These are phyloP conservation scores for Plantago major DNA, from an alignment of 257 asterid genomes.

Conservation along the genomic window DNA sequence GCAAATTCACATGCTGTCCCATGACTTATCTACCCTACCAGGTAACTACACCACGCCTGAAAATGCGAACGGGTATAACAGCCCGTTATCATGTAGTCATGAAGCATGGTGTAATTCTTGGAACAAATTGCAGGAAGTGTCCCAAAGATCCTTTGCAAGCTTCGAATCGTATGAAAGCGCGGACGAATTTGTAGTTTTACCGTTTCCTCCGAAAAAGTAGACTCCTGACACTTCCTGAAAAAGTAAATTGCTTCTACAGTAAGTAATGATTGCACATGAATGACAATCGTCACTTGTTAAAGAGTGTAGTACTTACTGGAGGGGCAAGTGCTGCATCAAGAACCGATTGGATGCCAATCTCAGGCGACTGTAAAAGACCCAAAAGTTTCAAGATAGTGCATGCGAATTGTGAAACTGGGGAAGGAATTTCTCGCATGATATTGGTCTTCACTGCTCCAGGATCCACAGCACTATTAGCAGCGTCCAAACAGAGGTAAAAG, in stretches of 20 bases:
- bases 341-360: slow-evolving; percentile 51
- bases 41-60: too few species aligned
- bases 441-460: slow-evolving; percentile 88
- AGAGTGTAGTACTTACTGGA: slow-evolving; percentile 45
- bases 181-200: slow-evolving; percentile 55
- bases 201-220: slow-evolving; percentile 82
- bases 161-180: slow-evolving; percentile 46
- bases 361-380: slow-evolving; percentile 71
- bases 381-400: slow-evolving; percentile 37
- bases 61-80: too few species aligned
- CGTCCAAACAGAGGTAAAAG: slow-evolving; percentile 4
- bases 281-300: neutral
- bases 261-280: neutral
- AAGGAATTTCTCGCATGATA: slow-evolving; percentile 84
- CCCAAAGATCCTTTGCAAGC: slow-evolving; percentile 71
- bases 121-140: slow-evolving; percentile 52
- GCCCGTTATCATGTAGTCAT: too few species aligned
- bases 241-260: neutral
- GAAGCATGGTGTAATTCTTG: slow-evolving; percentile 46
- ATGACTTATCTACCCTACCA: too few species aligned
- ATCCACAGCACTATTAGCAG: slow-evolving; percentile 57
- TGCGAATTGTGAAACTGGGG: slow-evolving; percentile 42
- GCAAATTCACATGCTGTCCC: too few species aligned
- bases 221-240: slow-evolving; percentile 74
- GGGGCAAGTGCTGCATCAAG: slow-evolving; percentile 83